These are phyloP conservation scores for Thraustochytrium sp. DNA, from an alignment of 352 stramenopile genomes.

Conservation along the genomic window DNA sequence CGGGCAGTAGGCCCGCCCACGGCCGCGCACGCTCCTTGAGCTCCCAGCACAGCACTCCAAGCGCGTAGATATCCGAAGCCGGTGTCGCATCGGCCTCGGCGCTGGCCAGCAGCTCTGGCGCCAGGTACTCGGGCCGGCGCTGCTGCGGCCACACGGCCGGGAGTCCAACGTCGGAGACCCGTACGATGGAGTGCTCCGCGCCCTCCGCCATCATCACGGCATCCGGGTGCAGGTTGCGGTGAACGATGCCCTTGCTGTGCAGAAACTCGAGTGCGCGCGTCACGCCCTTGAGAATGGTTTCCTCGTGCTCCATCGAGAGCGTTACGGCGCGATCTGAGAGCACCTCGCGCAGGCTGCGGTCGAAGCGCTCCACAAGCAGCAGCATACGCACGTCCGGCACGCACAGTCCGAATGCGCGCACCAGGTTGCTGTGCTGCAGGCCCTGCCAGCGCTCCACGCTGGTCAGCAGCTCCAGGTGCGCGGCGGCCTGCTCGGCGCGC, in stretches of 20 bases:
- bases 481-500: no score
- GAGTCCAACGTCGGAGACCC: background rate
- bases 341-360: background rate
- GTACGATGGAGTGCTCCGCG: background rate
- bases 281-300: background rate
- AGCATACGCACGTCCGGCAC: no score
- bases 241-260: background rate
- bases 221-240: background rate
- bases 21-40: background rate
- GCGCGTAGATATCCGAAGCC: background rate
- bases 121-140: background rate
- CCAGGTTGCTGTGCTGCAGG: no score
- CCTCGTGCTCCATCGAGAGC: background rate
- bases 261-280: background rate
- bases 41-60: background rate
- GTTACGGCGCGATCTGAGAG: background rate
- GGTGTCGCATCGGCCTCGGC: background rate
- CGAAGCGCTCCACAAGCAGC: no score
- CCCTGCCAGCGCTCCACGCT: no score
- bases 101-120: background rate
- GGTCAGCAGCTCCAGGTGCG: no score
- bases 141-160: background rate
- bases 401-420: no score
- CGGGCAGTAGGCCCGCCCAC: background rate
- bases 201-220: background rate